Conservation (phyloP, 2,329 filamentous ascomycete genomes). For the Apiospora koreana region DNA sequence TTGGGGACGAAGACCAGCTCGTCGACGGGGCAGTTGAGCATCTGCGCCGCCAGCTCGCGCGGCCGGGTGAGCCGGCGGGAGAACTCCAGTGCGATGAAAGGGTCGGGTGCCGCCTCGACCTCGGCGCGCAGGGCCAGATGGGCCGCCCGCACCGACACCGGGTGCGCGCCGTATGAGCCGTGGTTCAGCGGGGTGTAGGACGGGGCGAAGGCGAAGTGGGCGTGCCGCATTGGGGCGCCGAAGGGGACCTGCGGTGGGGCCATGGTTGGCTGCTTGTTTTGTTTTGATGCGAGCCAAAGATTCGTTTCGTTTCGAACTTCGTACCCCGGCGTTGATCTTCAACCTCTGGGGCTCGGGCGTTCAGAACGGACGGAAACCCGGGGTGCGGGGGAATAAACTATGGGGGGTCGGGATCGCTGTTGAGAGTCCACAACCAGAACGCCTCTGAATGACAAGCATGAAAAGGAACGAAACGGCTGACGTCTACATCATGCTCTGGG, state of each 20-base stretch:
- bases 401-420: background rate
- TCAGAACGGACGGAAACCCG: background rate
- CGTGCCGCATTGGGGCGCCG: constrained; percentile 29
- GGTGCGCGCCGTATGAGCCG: constrained; percentile 30
- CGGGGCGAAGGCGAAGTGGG: constrained; percentile 30
- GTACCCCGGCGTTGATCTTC: background rate
- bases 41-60: constrained; percentile 19
- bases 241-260: constrained; percentile 23
- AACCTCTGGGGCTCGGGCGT: background rate
- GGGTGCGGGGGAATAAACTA: background rate
- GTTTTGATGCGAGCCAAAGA: background rate
- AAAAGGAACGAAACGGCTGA: background rate
- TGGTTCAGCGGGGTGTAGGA: constrained; percentile 33
- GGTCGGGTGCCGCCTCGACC: constrained; percentile 28
- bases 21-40: constrained; percentile 22
- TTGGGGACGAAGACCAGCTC: constrained; percentile 62
- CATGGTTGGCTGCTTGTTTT: background rate
- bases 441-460: background rate
- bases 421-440: background rate
- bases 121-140: constrained; percentile 25
- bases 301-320: background rate
- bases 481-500: background rate
- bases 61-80: constrained; percentile 21
- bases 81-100: constrained; percentile 30
- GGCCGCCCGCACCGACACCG: constrained; percentile 22